Percentiles rank a stretch among this genome's conserved stretches.
Evolutionary conservation across 1,284 basidiomycete genomes (phyloP).

Genomic region (Phlebopus sp.): DNA sequence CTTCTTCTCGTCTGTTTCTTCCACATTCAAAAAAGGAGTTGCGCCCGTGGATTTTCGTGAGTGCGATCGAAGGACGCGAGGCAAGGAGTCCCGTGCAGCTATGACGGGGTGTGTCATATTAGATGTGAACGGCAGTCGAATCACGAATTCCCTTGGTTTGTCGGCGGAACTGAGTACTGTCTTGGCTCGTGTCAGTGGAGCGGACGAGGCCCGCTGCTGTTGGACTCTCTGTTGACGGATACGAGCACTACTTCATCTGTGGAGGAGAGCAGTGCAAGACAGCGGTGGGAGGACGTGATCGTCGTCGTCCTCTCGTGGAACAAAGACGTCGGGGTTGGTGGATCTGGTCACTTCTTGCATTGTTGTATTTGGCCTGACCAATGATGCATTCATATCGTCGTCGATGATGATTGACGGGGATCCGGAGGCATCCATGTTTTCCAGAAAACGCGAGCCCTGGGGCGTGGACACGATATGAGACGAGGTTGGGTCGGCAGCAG

Average conservation of each 20-base stretch:
- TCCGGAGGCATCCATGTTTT: conserved; percentile 27
- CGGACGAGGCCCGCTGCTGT: conserved; percentile 16
- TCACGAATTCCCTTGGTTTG: conserved; percentile 16
- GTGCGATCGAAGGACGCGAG: conserved; percentile 34
- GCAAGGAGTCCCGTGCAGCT: conserved; percentile 18
- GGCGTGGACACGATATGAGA: neutral
- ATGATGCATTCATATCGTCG: neutral
- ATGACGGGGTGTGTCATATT: conserved; percentile 8
- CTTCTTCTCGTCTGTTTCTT: conserved; percentile 1
- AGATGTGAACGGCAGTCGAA: conserved; percentile 26
- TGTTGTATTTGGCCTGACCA: neutral
- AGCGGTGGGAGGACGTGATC: no score
- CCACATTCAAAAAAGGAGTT: neutral
- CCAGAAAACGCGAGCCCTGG: conserved; percentile 22
- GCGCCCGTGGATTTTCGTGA: conserved; percentile 23
- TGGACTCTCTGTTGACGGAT: conserved; percentile 21
- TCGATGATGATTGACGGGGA: conserved; percentile 22
- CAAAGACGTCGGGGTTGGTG: no score
- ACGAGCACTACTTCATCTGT: conserved; percentile 28
- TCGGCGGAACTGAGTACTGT: no score
- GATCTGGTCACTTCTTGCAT: no score
- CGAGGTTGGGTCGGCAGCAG: neutral
- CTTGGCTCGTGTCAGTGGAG: conserved; percentile 9
- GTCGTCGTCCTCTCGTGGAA: neutral
- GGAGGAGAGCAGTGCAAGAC: conserved; percentile 2